A percentile compares a stretch with the other conserved stretches of the same genome.
Conservation (phyloP, 352 stramenopile genomes). For the Chrysophaeum taylorii region DNA sequence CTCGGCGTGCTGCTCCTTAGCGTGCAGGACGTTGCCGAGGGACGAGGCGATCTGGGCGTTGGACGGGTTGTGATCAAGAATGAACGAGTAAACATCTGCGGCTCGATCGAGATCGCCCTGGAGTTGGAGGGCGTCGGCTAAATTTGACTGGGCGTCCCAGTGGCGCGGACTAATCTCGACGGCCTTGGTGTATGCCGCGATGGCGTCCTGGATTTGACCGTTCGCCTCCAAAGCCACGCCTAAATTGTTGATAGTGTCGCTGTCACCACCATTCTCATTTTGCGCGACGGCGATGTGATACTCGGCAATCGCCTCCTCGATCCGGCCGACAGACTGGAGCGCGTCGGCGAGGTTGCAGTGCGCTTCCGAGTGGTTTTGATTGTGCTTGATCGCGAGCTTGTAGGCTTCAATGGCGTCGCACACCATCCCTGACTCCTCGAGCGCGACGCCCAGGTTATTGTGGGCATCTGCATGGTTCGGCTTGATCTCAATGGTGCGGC, state of each 20-base stretch:
- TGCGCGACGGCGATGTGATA: conserved; percentile 7
- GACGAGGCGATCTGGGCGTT: conserved; percentile 4
- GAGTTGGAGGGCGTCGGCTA: conserved; percentile 3
- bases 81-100: conserved; percentile 5
- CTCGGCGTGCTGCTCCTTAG: neutral
- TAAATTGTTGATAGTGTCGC: conserved; percentile 4
- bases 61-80: conserved; percentile 1
- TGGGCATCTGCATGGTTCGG: conserved; percentile 1
- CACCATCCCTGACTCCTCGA: neutral
- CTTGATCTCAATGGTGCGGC: neutral
- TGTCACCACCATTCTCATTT: neutral
- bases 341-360: conserved; percentile 9
- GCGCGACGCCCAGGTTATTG: conserved; percentile 5
- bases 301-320: neutral
- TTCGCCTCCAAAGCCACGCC: neutral
- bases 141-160: conserved; percentile 11
- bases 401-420: neutral
- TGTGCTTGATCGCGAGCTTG: neutral
- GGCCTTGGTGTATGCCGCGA: neutral
- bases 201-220: neutral
- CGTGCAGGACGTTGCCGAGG: conserved; percentile 4
- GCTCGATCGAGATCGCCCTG: neutral
- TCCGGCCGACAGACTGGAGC: neutral
- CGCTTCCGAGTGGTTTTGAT: neutral
- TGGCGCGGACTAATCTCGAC: neutral